Conservation (phyloP, 768 basidiomycete genomes). For the Strobilomyces confusus region DNA sequence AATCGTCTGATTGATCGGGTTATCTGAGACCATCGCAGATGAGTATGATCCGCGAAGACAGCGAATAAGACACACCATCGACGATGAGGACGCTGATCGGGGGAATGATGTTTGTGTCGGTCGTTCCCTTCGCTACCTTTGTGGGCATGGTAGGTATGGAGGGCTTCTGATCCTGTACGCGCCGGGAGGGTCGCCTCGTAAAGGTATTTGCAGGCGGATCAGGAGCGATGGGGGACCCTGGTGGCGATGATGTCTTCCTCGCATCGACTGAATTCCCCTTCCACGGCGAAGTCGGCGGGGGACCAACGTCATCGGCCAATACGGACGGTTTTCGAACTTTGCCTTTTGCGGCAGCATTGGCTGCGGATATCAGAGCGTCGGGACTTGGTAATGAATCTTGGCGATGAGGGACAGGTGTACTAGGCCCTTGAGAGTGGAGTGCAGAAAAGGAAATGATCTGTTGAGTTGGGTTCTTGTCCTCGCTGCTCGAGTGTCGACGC, state of each 20-base stretch:
- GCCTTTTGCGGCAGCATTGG: slow-evolving; percentile 11
- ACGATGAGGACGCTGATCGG: slow-evolving; percentile 98
- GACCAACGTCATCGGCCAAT: slow-evolving; percentile 24
- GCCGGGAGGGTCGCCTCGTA: slow-evolving; percentile 30
- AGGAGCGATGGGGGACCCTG: slow-evolving; percentile 28
- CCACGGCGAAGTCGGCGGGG: slow-evolving; percentile 16
- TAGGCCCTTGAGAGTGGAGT: slow-evolving; percentile 20
- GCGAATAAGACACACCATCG: slow-evolving; percentile 62
- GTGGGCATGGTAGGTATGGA: slow-evolving; percentile 27
- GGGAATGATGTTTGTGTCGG: slow-evolving; percentile 77
- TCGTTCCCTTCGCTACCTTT: slow-evolving; percentile 49
- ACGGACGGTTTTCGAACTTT: slow-evolving; percentile 31
- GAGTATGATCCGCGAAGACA: slow-evolving; percentile 8
- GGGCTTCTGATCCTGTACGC: slow-evolving; percentile 29
- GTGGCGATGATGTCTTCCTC: slow-evolving; percentile 34
- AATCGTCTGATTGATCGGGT: slow-evolving; percentile 97
- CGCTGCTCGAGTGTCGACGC: slow-evolving; percentile 26
- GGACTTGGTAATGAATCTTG: slow-evolving; percentile 26
- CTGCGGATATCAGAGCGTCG: slow-evolving; percentile 12
- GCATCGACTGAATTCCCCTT: slow-evolving; percentile 26
- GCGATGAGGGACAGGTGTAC: slow-evolving; percentile 12
- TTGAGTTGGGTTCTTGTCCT: slow-evolving; percentile 26
- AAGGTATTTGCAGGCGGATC: slow-evolving; percentile 22
- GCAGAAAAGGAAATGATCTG: slow-evolving; percentile 28
- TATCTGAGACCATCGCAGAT: slow-evolving; percentile 57